These are phyloP conservation scores for Diaporthe vexans DNA, from an alignment of 2,329 filamentous ascomycete species.

Conservation along the genomic window DNA sequence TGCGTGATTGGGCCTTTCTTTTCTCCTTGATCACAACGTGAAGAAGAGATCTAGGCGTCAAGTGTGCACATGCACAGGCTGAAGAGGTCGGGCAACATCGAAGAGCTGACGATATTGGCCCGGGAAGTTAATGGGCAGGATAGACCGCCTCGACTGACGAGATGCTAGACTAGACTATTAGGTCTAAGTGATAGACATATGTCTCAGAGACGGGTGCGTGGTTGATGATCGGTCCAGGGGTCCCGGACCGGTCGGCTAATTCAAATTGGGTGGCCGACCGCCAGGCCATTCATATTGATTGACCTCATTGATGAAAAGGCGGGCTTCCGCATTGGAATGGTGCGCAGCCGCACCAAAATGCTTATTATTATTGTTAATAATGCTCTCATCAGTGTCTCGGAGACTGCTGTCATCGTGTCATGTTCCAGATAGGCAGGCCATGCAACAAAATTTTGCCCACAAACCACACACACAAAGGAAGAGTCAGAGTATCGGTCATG, in stretches of 20 bases:
- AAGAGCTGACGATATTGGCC: background rate
- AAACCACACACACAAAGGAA: background rate
- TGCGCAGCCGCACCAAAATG: constrained; percentile 1
- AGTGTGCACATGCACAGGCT: background rate
- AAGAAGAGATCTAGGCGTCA: background rate
- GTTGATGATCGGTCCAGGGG: constrained; percentile 10
- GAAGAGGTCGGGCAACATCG: background rate
- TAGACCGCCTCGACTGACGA: constrained; percentile 30
- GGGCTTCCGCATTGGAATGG: constrained; percentile 10
- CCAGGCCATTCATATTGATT: background rate
- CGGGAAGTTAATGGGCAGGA: background rate
- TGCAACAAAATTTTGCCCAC: constrained; percentile 26
- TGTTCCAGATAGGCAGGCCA: constrained; percentile 23
- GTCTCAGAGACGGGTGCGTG: constrained; percentile 20
- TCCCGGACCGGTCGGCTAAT: constrained; percentile 27
- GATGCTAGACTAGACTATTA: background rate
- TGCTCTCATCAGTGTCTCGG: constrained; percentile 38
- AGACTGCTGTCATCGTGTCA: constrained; percentile 35
- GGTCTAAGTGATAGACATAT: constrained; percentile 17
- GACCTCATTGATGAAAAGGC: background rate
- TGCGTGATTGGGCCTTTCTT: background rate
- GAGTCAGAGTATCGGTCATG: constrained; percentile 35
- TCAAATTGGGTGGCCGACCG: constrained; percentile 29
- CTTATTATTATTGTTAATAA: constrained; percentile 16
- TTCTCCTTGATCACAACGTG: too few species aligned